Conservation (phyloP, 2,329 filamentous ascomycete genomes). For the Xylariaceae sp. region DNA sequence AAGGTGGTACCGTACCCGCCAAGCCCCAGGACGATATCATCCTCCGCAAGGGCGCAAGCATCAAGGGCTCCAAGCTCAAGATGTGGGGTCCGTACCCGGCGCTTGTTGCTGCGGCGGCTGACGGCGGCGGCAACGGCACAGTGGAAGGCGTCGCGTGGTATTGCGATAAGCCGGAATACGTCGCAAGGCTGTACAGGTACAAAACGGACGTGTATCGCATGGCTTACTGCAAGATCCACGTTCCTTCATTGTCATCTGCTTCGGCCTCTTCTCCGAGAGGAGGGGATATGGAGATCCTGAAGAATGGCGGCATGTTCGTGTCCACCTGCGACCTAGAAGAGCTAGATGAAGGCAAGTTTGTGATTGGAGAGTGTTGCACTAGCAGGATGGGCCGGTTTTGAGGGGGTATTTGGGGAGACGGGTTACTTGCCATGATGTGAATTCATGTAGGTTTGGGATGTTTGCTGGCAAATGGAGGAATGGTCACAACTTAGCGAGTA, state of each 20-base stretch:
- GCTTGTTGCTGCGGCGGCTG: conserved; percentile 24
- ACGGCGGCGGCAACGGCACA: conserved; percentile 12
- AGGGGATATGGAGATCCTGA: conserved; percentile 6
- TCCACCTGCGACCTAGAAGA: neutral
- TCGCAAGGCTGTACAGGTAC: conserved; percentile 21
- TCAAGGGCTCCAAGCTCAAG: conserved; percentile 29
- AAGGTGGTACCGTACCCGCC: too few species aligned
- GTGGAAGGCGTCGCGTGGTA: conserved; percentile 32
- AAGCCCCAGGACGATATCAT: neutral
- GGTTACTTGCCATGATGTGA: too few species aligned
- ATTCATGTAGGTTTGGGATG: too few species aligned
- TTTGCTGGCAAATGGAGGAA: too few species aligned
- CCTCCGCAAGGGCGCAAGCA: conserved; percentile 11
- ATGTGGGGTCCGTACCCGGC: conserved; percentile 30
- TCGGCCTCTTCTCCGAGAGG: neutral
- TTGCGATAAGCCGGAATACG: conserved; percentile 27
- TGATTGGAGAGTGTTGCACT: conserved; percentile 2
- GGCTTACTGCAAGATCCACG: conserved; percentile 28
- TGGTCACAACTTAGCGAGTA: too few species aligned
- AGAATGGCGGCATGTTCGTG: conserved; percentile 32
- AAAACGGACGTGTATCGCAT: conserved; percentile 30
- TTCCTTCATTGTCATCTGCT: neutral
- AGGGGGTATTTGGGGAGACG: too few species aligned
- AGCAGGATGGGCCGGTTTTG: neutral
- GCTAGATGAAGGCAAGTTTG: conserved; percentile 25